Base-by-base conservation (phyloP, 169 alveolate genomes). In the Plasmodium gaboni region DNA sequence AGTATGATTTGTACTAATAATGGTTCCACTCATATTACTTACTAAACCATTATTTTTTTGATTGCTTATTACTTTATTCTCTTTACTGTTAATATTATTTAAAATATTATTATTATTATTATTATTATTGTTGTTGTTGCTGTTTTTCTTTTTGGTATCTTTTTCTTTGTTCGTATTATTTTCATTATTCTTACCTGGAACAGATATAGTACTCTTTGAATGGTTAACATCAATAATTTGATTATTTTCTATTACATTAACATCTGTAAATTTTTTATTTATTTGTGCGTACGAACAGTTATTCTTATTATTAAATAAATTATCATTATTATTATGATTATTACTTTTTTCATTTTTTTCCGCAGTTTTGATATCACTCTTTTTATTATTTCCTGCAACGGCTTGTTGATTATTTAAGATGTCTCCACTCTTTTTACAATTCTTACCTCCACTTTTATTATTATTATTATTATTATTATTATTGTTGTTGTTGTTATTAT, bases 391-490 rank as follows among this genome's bases (percentile, higher is more conserved):
- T 51, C 51, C 78, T 17, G 70, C 1, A 55, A 55, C 12, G 7
- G 46, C 0, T 38, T 38, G 46, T 38, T 38, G 46, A 38, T 38
- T 38, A 38, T 38, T 38, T 38, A 38, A 5, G 46, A 38, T 38
- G 9, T 38, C 22, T n/a, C 26, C 32, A 32, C 46, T 32, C 24
- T 32, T 74, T 22, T 74, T 74, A 4, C 44, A 12, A 32, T 19
- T 17, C 9, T 44, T 74, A 42, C 64, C 53, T 32, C 17, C 70
- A 64, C 42, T 51, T 12, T 78, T 78, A 46, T 26, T 51, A n/a
- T 19, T 51, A 50, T 26, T 70, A 26, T 22, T 50, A 46, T 46
- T 70, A 42, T 10, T 46, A 44, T 50, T 50, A 26, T 44, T 17
- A 19, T 19, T 48, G 22, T 38, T 68, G 26, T 15, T 42, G 60